These are phyloP conservation scores for Ceratocystis cubensis DNA, from an alignment of 2,329 filamentous ascomycete species.

Conservation along the genomic window DNA sequence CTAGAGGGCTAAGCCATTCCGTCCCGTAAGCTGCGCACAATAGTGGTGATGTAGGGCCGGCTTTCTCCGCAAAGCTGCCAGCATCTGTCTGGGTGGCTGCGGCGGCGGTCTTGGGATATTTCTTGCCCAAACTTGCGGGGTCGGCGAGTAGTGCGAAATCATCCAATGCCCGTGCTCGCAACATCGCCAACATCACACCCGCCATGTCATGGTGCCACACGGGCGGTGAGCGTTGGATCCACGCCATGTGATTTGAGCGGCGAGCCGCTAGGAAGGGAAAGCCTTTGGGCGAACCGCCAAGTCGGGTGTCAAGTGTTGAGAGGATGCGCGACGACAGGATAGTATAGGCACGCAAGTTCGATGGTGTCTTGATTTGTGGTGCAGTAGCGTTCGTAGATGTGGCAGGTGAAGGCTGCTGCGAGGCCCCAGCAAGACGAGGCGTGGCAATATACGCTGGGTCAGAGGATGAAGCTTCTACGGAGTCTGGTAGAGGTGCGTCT, in stretches of 20 bases:
- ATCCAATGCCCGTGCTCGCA: conserved; percentile 39
- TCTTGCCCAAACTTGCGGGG: conserved; percentile 12
- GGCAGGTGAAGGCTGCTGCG: conserved; percentile 14
- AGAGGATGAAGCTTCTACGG: conserved; percentile 17
- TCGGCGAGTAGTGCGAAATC: conserved; percentile 28
- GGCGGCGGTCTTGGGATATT: conserved; percentile 22
- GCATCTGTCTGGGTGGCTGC: neutral
- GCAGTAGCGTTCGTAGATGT: neutral
- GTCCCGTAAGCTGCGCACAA: neutral
- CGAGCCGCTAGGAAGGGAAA: conserved; percentile 13
- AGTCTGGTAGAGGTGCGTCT: neutral
- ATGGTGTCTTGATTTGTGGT: neutral
- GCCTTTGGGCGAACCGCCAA: conserved; percentile 1
- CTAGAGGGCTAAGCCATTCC: neutral
- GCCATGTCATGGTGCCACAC: conserved; percentile 47
- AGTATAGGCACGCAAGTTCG: conserved; percentile 16
- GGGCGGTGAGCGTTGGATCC: conserved; percentile 22
- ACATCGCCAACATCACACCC: conserved; percentile 36
- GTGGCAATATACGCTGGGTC: conserved; percentile 14
- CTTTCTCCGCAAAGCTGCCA: conserved; percentile 27
- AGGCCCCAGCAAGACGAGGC: conserved; percentile 17
- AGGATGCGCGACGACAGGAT: conserved; percentile 11
- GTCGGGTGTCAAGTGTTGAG: neutral
- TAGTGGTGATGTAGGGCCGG: neutral
- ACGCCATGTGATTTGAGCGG: conserved; percentile 11